Conservation (phyloP, 495 filamentous ascomycete species). For the Terfezia claveryi region DNA sequence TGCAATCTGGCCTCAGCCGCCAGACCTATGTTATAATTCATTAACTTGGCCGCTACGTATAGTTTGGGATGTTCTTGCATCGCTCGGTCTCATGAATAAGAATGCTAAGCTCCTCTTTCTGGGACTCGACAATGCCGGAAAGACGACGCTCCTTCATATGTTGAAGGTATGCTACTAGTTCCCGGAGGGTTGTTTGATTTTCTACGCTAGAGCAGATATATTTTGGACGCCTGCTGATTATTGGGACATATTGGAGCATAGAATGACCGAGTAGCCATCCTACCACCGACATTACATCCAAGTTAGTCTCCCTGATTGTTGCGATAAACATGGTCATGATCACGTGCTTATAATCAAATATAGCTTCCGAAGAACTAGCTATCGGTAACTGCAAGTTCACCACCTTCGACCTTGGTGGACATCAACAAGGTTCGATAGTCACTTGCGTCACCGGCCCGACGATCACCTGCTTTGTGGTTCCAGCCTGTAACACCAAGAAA, state of each 20-base stretch:
- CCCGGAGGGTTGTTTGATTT: neutral
- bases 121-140: conserved; percentile 91
- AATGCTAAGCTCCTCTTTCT: conserved; percentile 86
- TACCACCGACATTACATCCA: conserved; percentile 74
- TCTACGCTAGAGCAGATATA: neutral
- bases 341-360: conserved; percentile 12
- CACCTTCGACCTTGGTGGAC: conserved; percentile 90
- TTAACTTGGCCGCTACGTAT: neutral
- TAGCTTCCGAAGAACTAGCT: conserved; percentile 84
- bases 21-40: no score
- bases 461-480: conserved; percentile 1
- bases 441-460: conserved; percentile 4
- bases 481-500: neutral
- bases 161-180: conserved; percentile 44
- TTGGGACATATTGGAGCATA: conserved; percentile 11
- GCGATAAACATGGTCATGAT: neutral
- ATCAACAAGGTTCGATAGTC: conserved; percentile 57
- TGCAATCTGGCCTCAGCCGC: conserved; percentile 1
- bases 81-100: conserved; percentile 85
- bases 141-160: conserved; percentile 86
- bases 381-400: conserved; percentile 95
- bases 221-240: neutral
- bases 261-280: conserved; percentile 87
- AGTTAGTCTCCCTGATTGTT: conserved; percentile 31
- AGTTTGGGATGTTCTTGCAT: conserved; percentile 89